Base-by-base conservation (phyloP, 2,329 filamentous ascomycete genomes). In the Phaeosphaeriaceae sp. region DNA sequence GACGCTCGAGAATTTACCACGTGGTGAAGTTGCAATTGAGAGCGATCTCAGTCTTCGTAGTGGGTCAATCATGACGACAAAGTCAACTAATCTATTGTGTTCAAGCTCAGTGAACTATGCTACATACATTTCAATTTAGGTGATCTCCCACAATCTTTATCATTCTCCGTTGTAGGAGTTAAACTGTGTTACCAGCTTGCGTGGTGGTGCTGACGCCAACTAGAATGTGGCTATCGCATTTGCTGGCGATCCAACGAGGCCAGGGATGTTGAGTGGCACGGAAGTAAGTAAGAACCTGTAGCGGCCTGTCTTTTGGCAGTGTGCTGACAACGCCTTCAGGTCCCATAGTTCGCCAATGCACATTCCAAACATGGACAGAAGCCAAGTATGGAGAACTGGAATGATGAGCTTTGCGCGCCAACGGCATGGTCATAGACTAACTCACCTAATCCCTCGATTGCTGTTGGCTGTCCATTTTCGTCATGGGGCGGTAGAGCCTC, bases 201-300 rank as follows among this genome's bases (percentile, higher is more conserved):
- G n/a, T n/a, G n/a, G n/a, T n/a, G n/a, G n/a, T 30, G 28, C 28
- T 30, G 30, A 35, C 30, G 13, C 30, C 30, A 35, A 11, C 30
- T 35, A 65, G 42, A 65, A 65, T 23, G 62, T 55, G 10, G 66
- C 66, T 3, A 69, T 40, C 22, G 60, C 58, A 22, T 67, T 69
- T 1, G 64, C 58, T 8, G 64, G 64, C n/a, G 54, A 60, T 1
- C 56, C 62, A 7, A 69, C 63, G 11, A 63, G 52, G 2, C 66
- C 63, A 0, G 58, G 58, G 24, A 66, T 80, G 67, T 88, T 87
- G 52, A 86, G 69, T 1, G 86, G 86, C 13, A 77, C 79, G 56
- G 84, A 87, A 0, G 83, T 86, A 5, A 89, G 76, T 72, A 90
- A 80, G 55, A 73, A 72, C 8, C 59, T 59, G 49, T 67, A 77